These are phyloP conservation scores for Colletotrichum shisoi DNA, from an alignment of 2,329 filamentous ascomycete genomes.

Conservation along the genomic window DNA sequence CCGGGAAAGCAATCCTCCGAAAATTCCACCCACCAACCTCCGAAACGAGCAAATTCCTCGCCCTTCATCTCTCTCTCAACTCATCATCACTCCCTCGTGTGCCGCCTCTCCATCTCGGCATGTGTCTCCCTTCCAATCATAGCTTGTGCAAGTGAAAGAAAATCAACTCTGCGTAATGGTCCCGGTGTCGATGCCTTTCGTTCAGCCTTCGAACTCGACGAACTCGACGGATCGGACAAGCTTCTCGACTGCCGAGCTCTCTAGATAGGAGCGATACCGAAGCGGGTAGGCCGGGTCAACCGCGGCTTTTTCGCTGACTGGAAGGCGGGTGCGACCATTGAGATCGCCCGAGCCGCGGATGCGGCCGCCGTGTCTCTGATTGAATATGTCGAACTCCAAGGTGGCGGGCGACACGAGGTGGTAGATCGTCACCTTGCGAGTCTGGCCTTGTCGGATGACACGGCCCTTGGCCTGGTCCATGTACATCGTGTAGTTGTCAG, in stretches of 20 bases:
- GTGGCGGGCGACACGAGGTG: constrained; percentile 52
- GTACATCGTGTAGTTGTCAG: constrained; percentile 47
- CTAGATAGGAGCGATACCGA: constrained; percentile 16
- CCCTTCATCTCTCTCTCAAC: neutral
- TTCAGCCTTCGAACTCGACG: constrained; percentile 29
- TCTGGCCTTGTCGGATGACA: constrained; percentile 52
- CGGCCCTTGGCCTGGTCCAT: constrained; percentile 54
- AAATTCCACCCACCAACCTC: neutral
- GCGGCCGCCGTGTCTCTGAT: constrained; percentile 18
- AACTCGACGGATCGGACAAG: constrained; percentile 28
- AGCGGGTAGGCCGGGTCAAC: constrained; percentile 9
- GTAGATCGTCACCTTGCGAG: constrained; percentile 50
- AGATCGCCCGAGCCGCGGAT: constrained; percentile 7
- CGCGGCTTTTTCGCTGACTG: neutral
- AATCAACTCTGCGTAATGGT: neutral
- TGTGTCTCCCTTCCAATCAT: neutral
- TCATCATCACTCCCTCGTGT: neutral
- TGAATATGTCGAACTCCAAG: constrained; percentile 53
- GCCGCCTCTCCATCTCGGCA: neutral
- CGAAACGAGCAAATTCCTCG: neutral
- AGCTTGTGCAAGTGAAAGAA: neutral
- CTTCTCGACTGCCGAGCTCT: neutral
- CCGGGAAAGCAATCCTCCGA: neutral
- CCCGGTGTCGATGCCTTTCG: neutral
- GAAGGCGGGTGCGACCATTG: neutral